Evolutionary conservation across 2,329 filamentous ascomycete species (phyloP).

Genomic region (Fusarium cyanostomum): DNA sequence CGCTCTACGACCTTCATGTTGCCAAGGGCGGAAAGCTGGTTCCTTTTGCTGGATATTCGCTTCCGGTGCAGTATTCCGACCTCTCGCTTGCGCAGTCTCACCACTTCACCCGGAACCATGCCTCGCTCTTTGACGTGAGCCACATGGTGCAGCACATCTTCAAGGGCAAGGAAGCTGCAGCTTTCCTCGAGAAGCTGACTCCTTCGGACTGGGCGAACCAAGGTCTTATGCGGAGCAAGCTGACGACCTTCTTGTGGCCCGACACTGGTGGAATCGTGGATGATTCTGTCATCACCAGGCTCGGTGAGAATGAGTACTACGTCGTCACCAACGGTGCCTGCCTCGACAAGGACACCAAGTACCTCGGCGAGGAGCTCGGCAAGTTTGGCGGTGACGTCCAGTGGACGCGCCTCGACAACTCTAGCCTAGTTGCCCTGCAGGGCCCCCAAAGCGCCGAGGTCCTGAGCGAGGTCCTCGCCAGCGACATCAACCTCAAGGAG

Average conservation of each 20-base stretch:
- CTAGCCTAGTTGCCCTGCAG: slow-evolving; percentile 88
- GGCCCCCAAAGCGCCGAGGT: slow-evolving; percentile 80
- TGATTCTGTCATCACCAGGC: slow-evolving; percentile 87
- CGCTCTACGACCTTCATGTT: slow-evolving; percentile 81
- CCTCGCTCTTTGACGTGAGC: slow-evolving; percentile 93
- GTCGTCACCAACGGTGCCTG: slow-evolving; percentile 96
- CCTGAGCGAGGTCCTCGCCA: slow-evolving; percentile 69
- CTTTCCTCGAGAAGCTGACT: slow-evolving; percentile 85
- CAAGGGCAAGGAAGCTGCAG: slow-evolving; percentile 79
- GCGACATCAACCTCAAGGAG: slow-evolving; percentile 66
- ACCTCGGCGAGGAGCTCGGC: slow-evolving; percentile 75
- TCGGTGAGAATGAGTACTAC: slow-evolving; percentile 81
- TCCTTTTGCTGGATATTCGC: slow-evolving; percentile 90
- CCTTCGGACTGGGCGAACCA: slow-evolving; percentile 77
- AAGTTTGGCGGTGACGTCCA: slow-evolving; percentile 63
- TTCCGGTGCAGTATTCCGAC: slow-evolving; percentile 89
- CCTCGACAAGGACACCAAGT: slow-evolving; percentile 85
- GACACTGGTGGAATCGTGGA: slow-evolving; percentile 91
- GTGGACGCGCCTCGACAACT: slow-evolving; percentile 76
- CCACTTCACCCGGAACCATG: slow-evolving; percentile 86
- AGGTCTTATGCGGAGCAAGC: slow-evolving; percentile 73
- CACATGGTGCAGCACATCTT: slow-evolving; percentile 97
- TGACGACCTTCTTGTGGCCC: slow-evolving; percentile 85
- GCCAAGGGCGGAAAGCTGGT: slow-evolving; percentile 90
- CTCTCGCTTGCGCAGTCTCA: slow-evolving; percentile 85